phyloP scores from a whole-genome alignment of 208 protist genomes.

The Leishmania turanica region DNA sequence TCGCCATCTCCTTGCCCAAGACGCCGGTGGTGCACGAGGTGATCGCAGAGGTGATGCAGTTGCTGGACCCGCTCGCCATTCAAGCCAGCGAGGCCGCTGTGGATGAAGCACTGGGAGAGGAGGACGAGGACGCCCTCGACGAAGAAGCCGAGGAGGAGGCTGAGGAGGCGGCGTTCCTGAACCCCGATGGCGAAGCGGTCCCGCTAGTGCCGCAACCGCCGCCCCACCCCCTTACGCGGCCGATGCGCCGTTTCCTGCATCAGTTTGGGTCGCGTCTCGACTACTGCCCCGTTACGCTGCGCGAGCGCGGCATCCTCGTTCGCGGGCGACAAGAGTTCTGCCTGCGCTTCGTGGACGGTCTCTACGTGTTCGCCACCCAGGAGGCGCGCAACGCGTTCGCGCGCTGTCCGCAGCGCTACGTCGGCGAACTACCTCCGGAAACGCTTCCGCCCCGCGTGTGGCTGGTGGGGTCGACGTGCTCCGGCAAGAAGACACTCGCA shows the following conservation, averaged over 20 bases:
- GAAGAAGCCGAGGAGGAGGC: constrained; percentile 59
- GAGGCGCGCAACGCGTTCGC: constrained; percentile 62
- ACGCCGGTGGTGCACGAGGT: constrained; percentile 34
- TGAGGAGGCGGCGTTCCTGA: constrained; percentile 64
- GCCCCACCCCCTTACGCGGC: constrained; percentile 48
- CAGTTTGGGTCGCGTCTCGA: constrained; percentile 80
- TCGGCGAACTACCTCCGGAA: constrained; percentile 42
- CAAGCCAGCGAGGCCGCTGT: constrained; percentile 48
- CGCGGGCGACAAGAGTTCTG: constrained; percentile 67
- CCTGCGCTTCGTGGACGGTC: constrained; percentile 49
- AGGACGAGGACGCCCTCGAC: constrained; percentile 55
- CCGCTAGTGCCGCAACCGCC: constrained; percentile 3
- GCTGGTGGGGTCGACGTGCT: constrained; percentile 65
- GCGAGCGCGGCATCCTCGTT: constrained; percentile 69
- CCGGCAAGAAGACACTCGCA: constrained; percentile 81
- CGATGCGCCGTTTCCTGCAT: constrained; percentile 63
- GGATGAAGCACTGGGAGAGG: constrained; percentile 38
- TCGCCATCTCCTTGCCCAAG: constrained; percentile 34
- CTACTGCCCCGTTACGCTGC: constrained; percentile 87
- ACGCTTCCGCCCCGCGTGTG: constrained; percentile 76
- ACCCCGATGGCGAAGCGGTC: constrained; percentile 37
- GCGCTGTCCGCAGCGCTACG: constrained; percentile 68
- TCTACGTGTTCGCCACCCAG: constrained; percentile 84
- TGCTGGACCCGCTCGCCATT: constrained; percentile 55
- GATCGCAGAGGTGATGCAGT: constrained; percentile 41